Percentiles rank a stretch among this genome's conserved stretches.
These are phyloP conservation scores for Fusarium avenaceum DNA, from an alignment of 2,329 filamentous ascomycete genomes.

Conservation along the genomic window DNA sequence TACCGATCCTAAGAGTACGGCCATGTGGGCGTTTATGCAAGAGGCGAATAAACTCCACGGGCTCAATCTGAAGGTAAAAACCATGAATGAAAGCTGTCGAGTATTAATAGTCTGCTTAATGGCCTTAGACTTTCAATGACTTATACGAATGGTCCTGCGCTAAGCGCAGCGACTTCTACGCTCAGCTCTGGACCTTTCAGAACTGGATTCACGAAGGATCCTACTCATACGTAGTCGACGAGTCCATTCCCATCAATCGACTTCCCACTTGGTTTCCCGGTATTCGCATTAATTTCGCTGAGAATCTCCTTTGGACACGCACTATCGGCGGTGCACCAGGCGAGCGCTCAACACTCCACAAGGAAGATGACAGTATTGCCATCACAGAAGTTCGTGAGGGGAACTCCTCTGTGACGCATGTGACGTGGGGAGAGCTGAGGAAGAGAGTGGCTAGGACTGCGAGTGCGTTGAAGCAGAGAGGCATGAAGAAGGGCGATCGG, in stretches of 20 bases:
- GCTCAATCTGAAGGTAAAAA: slow-evolving; percentile 68
- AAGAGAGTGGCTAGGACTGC: slow-evolving; percentile 69
- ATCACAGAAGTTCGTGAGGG: slow-evolving; percentile 81
- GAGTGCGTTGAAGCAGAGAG: slow-evolving; percentile 74
- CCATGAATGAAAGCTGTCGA: fast-evolving
- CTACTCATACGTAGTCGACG: slow-evolving; percentile 74
- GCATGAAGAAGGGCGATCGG: slow-evolving; percentile 78
- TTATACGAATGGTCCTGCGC: slow-evolving; percentile 78
- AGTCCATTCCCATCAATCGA: slow-evolving; percentile 75
- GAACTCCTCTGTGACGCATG: slow-evolving; percentile 64
- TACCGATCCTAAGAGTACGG: slow-evolving; percentile 69
- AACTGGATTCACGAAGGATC: slow-evolving; percentile 74
- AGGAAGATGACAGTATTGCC: slow-evolving; percentile 79
- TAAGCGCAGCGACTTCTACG: slow-evolving; percentile 74
- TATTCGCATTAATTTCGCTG: slow-evolving; percentile 80
- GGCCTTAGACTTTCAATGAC: slow-evolving; percentile 72
- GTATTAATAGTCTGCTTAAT: neutral
- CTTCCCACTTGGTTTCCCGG: slow-evolving; percentile 85
- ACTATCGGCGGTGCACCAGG: slow-evolving; percentile 57
- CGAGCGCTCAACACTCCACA: slow-evolving; percentile 66
- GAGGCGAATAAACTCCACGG: slow-evolving; percentile 70
- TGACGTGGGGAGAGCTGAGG: slow-evolving; percentile 78
- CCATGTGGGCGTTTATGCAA: slow-evolving; percentile 77
- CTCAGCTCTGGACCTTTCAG: slow-evolving; percentile 70
- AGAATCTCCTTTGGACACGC: slow-evolving; percentile 79